Conservation (phyloP, 23 red algal genomes). For the Gracilariopsis chorda region DNA sequence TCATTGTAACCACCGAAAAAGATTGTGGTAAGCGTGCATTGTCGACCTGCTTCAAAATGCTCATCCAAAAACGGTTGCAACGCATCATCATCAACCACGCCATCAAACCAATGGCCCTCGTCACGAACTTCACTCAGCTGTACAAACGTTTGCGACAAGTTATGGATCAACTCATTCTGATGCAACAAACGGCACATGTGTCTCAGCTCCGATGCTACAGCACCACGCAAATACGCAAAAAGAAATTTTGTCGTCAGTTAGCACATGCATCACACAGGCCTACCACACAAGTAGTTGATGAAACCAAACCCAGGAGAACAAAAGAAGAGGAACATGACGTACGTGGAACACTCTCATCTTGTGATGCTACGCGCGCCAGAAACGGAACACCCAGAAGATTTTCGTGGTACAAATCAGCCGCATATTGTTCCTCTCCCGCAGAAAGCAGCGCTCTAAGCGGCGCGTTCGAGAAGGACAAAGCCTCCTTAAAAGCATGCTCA, state of each 20-base stretch:
- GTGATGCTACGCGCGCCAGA: slow-evolving; percentile 36
- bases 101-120: slow-evolving; percentile 71
- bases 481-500: background rate
- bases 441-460: slow-evolving; percentile 24
- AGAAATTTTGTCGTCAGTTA: background rate
- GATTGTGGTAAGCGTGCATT: slow-evolving; percentile 9
- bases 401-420: slow-evolving; percentile 40
- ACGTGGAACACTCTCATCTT: slow-evolving; percentile 52
- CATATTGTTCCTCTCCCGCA: slow-evolving; percentile 31
- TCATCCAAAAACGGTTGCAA: slow-evolving; percentile 31
- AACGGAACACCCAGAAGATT: slow-evolving; percentile 64
- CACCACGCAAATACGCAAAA: background rate
- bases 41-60: background rate
- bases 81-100: slow-evolving; percentile 51
- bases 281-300: background rate
- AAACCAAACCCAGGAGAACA: background rate
- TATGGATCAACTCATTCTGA: slow-evolving; percentile 36
- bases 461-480: slow-evolving; percentile 18
- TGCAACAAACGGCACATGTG: slow-evolving; percentile 29
- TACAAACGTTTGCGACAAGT: slow-evolving; percentile 19
- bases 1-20: slow-evolving; percentile 50
- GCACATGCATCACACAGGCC: background rate
- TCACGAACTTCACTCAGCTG: slow-evolving; percentile 36
- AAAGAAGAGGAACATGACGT: background rate
- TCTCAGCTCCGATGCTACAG: slow-evolving; percentile 47